These are phyloP conservation scores for Euphorbia pulcherrima DNA, from an alignment of 345 rosid genomes.

Conservation along the genomic window DNA sequence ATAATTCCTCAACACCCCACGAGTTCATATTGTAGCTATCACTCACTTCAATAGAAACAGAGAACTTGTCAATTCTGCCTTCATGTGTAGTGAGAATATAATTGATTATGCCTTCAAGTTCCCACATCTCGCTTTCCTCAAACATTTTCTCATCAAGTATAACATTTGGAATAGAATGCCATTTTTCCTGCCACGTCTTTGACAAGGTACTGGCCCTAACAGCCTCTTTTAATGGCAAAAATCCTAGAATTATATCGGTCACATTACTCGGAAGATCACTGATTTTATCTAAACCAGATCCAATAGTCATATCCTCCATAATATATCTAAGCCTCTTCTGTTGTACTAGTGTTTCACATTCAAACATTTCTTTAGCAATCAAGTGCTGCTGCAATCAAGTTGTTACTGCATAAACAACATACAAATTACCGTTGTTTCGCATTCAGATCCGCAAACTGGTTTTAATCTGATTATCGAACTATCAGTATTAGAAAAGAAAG, in stretches of 20 bases:
- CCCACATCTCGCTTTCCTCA: conserved; percentile 6
- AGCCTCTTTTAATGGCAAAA: conserved; percentile 9
- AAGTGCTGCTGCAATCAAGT: neutral
- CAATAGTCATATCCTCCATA: too few species aligned
- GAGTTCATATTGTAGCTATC: neutral
- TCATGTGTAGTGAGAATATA: conserved; percentile 12
- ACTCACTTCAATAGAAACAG: neutral
- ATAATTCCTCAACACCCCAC: conserved; percentile 8
- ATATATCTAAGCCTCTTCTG: too few species aligned
- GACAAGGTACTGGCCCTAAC: conserved; percentile 11
- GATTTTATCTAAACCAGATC: conserved; percentile 7
- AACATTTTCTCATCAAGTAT: conserved; percentile 3
- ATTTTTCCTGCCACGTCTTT: conserved; percentile 10
- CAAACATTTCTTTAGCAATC: neutral
- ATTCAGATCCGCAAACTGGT: too few species aligned
- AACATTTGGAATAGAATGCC: neutral
- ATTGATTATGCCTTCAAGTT: too few species aligned
- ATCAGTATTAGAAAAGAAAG: too few species aligned
- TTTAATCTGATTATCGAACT: too few species aligned
- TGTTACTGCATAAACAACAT: neutral
- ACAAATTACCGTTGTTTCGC: neutral
- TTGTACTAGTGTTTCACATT: neutral
- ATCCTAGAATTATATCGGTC: neutral
- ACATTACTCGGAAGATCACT: conserved; percentile 6
- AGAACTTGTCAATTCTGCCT: conserved; percentile 8